Conservation (phyloP, 1,284 basidiomycete genomes). For the Dichomitus squalens region DNA sequence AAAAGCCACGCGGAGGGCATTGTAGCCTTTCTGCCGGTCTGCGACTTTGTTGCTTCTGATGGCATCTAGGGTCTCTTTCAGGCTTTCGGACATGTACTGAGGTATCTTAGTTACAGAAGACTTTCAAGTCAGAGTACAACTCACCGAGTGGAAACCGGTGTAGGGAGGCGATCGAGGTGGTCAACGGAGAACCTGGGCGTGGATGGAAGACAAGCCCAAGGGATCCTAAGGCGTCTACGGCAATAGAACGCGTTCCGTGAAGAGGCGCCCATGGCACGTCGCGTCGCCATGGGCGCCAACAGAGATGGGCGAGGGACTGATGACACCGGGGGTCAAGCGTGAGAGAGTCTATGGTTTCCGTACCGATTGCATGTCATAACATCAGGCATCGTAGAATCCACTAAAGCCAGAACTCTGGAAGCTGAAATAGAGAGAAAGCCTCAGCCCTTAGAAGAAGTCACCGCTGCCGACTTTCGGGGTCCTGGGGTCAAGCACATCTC, state of each 20-base stretch:
- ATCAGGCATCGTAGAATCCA: no score
- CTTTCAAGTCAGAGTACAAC: neutral
- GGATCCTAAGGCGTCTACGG: no score
- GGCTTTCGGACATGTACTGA: constrained; percentile 31
- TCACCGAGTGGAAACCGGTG: neutral
- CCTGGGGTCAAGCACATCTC: no score
- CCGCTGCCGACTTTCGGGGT: no score
- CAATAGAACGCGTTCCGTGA: neutral
- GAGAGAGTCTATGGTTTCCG: no score
- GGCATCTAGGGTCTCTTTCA: constrained; percentile 51
- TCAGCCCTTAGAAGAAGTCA: no score
- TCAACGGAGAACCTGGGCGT: neutral
- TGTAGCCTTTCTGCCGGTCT: constrained; percentile 70
- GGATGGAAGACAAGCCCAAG: neutral
- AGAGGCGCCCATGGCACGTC: neutral
- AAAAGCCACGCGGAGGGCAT: constrained; percentile 62
- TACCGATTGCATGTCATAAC: no score
- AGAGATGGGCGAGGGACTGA: no score
- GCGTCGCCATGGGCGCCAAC: no score
- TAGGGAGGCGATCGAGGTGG: neutral
- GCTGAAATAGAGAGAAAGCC: no score
- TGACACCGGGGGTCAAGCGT: no score
- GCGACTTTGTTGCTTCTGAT: constrained; percentile 71
- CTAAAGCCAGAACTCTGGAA: no score
- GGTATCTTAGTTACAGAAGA: neutral